Base-by-base conservation (phyloP, 192 early-diverging fungal species). In the Coemansia sp. region DNA sequence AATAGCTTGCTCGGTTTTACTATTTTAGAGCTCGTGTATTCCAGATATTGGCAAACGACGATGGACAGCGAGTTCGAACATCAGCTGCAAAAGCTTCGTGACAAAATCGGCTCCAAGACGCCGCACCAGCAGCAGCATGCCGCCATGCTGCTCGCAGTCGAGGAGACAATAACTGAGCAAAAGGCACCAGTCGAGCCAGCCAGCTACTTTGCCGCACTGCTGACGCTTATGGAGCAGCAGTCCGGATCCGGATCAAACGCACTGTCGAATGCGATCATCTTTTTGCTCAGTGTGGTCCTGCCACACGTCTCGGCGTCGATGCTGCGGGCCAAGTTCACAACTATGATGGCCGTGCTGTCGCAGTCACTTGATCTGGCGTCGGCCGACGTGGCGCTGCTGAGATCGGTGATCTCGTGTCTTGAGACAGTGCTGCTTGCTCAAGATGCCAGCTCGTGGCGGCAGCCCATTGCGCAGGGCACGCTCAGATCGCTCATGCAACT, bases 201-300 rank as follows among this genome's bases (percentile, higher is more conserved):
- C 24, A 90, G 92, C 22, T 98, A 98, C 74, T 96, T 96, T 87
- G 92, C 88, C 14, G 88, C 91, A 22, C 79, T 98, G 58, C 75
- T 88, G 69, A 88, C 87, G n/a, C 80, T 92, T 17, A 63, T 91
- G 61, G 84, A 89, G 70, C 86, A 90, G 71, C 86, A 86, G 53
- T 43, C 77, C 4, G 67, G 81, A 41, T 17, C 48, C 15, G 56
- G 68, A 55, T 72, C 86, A 74, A 39, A 67, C 83, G 57, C 83
- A 69, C 59, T 83, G 63, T 69, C 86, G 70, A 69, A 80, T 37
- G 83, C 93, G 7, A 81, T 89, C n/a, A 83, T 90, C 17, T 92
- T 94, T 63, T 81, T 98, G 32, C 83, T 98, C 21, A 88, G 87
- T 39, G 86, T 90, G 63, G 83, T 94, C 35, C 82, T 94, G 63